Base-by-base conservation (phyloP, 2,329 filamentous ascomycete genomes). In the Colletotrichum lini region DNA sequence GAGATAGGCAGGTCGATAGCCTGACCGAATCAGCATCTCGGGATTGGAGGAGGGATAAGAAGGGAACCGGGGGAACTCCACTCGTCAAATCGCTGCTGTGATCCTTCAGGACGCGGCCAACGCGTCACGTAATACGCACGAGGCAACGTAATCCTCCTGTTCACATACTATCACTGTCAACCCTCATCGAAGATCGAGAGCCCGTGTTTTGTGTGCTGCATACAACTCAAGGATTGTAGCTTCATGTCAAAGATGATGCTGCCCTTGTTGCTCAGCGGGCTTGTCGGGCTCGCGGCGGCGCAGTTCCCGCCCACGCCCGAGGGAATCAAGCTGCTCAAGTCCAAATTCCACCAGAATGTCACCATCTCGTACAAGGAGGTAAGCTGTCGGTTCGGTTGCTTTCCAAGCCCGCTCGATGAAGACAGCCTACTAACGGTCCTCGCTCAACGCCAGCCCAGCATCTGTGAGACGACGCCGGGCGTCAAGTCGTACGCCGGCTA, bases 401-500 rank as follows among this genome's bases (percentile, higher is more conserved):
- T 4, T 47, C 35, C 10, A 10, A 61, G 26, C 26, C 26, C 26
- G 26, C 0, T 53, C 62, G 18, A 12, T 4, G 2, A 44, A 1
- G 8, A 6, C 12, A 49, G 10, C 59, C 47, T n/a, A 64, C 21
- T 57, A 12, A 57, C 84, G 42, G 12, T n/a, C 13, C 26, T 62
- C 9, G 16, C 16, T 12, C 9, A 30, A 30, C 30, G 9, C 9
- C 26, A 86, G 90, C 88, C 67, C 87, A 91, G 81, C 79, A 84
- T 78, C 88, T 91, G 74, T 82, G 87, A 76, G 89, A 91, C 80
- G 62, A 85, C 74, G 78, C 84, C 63, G 82, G 92, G 82, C 83
- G 90, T 83, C 87, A 92, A 81, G 88, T 91, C 81, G 80, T 92
- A 90, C 78, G 85, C 89, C 10, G 91, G 91, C 73, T 91, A 92